Conservation (phyloP, 441 rosid species). For the Populus tomentosa region DNA sequence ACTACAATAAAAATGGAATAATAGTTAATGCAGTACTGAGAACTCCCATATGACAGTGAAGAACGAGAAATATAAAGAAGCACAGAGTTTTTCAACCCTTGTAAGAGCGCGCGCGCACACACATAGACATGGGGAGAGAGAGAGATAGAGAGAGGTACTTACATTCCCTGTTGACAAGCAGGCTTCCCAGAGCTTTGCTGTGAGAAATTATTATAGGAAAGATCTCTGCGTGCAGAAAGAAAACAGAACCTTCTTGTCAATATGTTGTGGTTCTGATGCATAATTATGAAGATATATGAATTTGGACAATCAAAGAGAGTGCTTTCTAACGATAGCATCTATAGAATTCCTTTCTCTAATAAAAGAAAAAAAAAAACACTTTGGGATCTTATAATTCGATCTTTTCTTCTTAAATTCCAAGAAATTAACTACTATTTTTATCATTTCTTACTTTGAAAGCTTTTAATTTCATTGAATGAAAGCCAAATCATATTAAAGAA, state of each 20-base stretch:
- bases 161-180: conserved; percentile 21
- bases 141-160: background rate
- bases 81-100: background rate
- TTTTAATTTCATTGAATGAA: too few relatives aligned
- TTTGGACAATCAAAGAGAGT: background rate
- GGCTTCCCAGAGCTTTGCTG: conserved; percentile 22
- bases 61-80: background rate
- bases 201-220: conserved; percentile 36
- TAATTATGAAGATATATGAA: background rate
- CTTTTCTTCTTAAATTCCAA: background rate
- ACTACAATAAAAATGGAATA: conserved; percentile 1
- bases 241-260: background rate
- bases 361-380: background rate
- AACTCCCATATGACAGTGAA: background rate
- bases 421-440: background rate
- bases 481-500: background rate
- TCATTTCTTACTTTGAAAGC: too few relatives aligned
- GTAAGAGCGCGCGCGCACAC: background rate
- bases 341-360: background rate
- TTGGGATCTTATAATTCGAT: background rate
- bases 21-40: background rate
- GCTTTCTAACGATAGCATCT: background rate
- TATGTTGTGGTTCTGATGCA: background rate
- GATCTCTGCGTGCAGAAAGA: conserved; percentile 28
- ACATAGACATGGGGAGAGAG: background rate